Percentiles rank a stretch among this genome's conserved stretches.
Evolutionary conservation across 495 filamentous ascomycete species (phyloP).

Genomic region (Chlorociboria aeruginascens): DNA sequence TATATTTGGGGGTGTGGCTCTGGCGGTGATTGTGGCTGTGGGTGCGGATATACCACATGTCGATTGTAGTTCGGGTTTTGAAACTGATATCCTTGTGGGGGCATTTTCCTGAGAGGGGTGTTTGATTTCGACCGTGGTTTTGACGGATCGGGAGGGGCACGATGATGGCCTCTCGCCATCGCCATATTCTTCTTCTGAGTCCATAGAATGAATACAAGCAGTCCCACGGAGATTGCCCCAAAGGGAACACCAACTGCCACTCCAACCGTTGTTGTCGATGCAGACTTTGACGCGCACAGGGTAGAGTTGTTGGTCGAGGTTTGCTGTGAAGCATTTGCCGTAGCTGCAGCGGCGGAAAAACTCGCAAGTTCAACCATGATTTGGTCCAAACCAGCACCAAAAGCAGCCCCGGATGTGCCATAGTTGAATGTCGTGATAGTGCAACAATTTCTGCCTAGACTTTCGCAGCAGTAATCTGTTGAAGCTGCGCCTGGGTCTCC

Average conservation of each 20-base stretch:
- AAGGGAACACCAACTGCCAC: constrained; percentile 1
- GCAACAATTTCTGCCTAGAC: not conserved
- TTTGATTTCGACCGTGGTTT: no score
- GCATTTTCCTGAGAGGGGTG: no score
- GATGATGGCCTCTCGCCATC: no score
- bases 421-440: not conserved
- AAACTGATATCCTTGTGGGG: no score
- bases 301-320: not conserved
- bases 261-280: not conserved
- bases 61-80: no score
- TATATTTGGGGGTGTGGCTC: no score
- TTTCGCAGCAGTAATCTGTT: constrained; percentile 1
- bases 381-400: constrained; percentile 1
- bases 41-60: no score
- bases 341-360: not conserved
- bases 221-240: not conserved
- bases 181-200: no score
- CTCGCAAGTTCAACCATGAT: not conserved
- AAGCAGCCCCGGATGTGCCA: not conserved
- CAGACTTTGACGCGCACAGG: not conserved
- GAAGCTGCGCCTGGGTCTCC: not conserved
- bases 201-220: no score
- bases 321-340: not conserved
- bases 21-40: no score
- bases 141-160: no score